phyloP scores from a whole-genome alignment of 305 asterid genomes.

The Fraxinus albicans region DNA sequence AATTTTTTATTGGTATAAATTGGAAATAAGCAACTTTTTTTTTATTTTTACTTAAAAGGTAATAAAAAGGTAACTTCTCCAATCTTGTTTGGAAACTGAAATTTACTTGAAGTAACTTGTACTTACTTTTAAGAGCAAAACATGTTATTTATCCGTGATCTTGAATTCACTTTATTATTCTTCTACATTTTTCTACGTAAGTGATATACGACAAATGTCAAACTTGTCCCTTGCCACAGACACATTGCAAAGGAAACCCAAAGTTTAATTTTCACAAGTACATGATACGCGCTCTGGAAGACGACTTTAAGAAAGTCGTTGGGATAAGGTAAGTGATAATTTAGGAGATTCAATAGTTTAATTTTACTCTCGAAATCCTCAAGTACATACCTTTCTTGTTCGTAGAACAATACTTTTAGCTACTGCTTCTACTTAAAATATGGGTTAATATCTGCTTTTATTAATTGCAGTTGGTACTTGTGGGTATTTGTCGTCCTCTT shows the following conservation, averaged over 20 bases:
- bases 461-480: conserved; percentile 87
- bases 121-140: neutral
- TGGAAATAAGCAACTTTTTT: neutral
- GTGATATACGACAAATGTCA: conserved; percentile 6
- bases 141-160: neutral
- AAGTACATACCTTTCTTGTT: neutral
- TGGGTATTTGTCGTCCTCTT: conserved; percentile 87
- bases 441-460: conserved; percentile 24
- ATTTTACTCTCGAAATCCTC: conserved; percentile 14
- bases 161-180: conserved; percentile 15
- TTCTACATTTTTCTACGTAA: conserved; percentile 11
- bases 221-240: conserved; percentile 41
- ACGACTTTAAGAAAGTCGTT: conserved; percentile 78
- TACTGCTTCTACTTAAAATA: conserved; percentile 9
- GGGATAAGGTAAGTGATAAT: conserved; percentile 74
- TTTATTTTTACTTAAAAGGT: neutral
- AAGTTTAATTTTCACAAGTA: conserved; percentile 94
- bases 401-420: conserved; percentile 1
- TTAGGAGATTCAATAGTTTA: conserved; percentile 12
- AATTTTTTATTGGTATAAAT: neutral
- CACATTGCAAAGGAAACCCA: conserved; percentile 85
- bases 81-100: neutral
- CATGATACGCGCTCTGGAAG: conserved; percentile 93
- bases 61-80: neutral
- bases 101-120: neutral